Percentiles rank a stretch among this genome's conserved stretches.
Evolutionary conservation across 1,284 basidiomycete genomes (phyloP).

Genomic region (Lentinula novae-zelandiae): DNA sequence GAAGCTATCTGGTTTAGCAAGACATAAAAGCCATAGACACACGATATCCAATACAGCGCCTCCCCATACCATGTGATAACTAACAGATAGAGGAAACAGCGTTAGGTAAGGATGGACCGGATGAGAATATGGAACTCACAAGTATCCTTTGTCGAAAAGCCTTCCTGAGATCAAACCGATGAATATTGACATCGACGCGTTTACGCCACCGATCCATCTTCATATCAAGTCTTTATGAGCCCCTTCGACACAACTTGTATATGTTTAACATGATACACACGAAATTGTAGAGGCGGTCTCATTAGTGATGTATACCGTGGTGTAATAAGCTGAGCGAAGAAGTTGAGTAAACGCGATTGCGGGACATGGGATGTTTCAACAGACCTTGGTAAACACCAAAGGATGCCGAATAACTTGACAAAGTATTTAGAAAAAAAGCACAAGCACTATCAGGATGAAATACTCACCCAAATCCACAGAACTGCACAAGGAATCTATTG

Average conservation of each 20-base stretch:
- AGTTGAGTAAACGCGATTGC: not conserved
- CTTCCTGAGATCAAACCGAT: slow-evolving; percentile 31
- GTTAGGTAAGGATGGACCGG: too few relatives aligned
- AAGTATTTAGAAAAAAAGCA: not conserved
- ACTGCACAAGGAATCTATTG: slow-evolving; percentile 24
- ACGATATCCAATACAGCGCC: slow-evolving; percentile 20
- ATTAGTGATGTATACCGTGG: slow-evolving; percentile 29
- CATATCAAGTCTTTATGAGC: not conserved
- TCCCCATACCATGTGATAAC: slow-evolving; percentile 19
- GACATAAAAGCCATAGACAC: slow-evolving; percentile 25
- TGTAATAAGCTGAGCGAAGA: slow-evolving; percentile 27
- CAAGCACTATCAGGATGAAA: not conserved
- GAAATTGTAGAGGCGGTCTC: slow-evolving; percentile 33
- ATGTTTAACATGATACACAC: slow-evolving; percentile 20
- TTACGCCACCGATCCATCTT: slow-evolving; percentile 50
- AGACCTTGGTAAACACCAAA: slow-evolving; percentile 41
- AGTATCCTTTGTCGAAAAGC: slow-evolving; percentile 25
- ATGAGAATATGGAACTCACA: slow-evolving; percentile 13
- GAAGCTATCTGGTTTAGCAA: slow-evolving; percentile 22
- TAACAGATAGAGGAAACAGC: slow-evolving; percentile 3
- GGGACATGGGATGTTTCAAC: not conserved
- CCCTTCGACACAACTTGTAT: not conserved
- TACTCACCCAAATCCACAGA: slow-evolving; percentile 32
- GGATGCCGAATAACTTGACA: slow-evolving; percentile 30
- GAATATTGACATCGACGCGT: slow-evolving; percentile 36